A percentile compares a stretch with the other conserved stretches of the same genome.
phyloP scores from a whole-genome alignment of 352 stramenopile genomes.

The Pythium rhizo-oryzae region DNA sequence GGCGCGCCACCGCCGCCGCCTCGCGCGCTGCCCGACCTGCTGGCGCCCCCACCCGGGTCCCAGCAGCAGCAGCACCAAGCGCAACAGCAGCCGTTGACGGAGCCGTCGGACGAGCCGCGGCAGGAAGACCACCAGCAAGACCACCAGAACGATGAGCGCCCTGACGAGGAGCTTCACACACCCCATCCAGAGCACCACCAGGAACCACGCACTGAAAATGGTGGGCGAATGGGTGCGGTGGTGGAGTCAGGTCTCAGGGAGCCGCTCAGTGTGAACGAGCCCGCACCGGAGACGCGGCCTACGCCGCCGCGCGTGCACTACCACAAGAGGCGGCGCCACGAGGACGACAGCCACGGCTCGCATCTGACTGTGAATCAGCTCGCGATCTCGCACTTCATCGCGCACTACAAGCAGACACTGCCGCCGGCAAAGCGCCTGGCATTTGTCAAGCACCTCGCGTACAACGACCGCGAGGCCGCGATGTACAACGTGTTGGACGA shows the following conservation, averaged over 20 bases:
- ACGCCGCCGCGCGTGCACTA: neutral
- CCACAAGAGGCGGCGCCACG: slow-evolving; percentile 15
- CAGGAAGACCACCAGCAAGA: no score
- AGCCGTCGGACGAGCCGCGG: neutral
- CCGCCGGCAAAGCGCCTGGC: slow-evolving; percentile 30
- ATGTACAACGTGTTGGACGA: slow-evolving; percentile 71
- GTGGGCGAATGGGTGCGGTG: no score
- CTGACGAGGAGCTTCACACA: neutral
- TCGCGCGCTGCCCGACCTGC: no score
- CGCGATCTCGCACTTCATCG: slow-evolving; percentile 48
- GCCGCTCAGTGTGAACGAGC: neutral
- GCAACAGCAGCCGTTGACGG: neutral
- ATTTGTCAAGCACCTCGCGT: slow-evolving; percentile 50
- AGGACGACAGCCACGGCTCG: neutral
- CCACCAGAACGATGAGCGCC: no score
- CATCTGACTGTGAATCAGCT: slow-evolving; percentile 39
- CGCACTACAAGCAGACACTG: slow-evolving; percentile 41
- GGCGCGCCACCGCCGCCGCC: neutral
- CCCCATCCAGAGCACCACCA: neutral
- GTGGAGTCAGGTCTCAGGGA: neutral
- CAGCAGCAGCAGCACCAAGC: neutral
- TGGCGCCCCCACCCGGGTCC: neutral
- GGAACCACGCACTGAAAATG: neutral
- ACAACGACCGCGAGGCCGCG: slow-evolving; percentile 49
- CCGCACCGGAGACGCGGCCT: neutral